These are phyloP conservation scores for Stentor coeruleus DNA, from an alignment of 73 alveolate genomes.

Conservation along the genomic window DNA sequence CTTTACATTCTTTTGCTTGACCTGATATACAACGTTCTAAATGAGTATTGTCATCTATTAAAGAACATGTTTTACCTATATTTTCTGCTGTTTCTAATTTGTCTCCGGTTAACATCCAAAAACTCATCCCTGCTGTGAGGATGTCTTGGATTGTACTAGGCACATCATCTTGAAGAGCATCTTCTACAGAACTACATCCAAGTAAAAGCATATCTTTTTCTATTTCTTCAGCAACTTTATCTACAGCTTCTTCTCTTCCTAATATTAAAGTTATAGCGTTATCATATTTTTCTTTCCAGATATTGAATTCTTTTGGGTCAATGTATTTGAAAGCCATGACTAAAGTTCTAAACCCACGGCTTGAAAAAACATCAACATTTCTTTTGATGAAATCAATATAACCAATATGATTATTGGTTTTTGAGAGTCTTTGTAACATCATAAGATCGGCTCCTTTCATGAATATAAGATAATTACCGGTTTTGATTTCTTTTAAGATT, in stretches of 20 bases:
- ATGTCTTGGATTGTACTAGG: constrained; percentile 92
- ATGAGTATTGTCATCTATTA: constrained; percentile 40
- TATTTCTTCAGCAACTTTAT: constrained; percentile 70
- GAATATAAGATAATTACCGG: constrained; percentile 46
- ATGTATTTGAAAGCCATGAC: constrained; percentile 84
- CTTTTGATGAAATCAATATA: constrained; percentile 41
- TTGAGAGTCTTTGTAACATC: constrained; percentile 41
- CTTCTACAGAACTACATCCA: constrained; percentile 98
- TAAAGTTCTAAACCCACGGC: constrained; percentile 81
- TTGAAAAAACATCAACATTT: constrained; percentile 49
- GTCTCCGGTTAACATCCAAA: constrained; percentile 93
- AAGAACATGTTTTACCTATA: constrained; percentile 89
- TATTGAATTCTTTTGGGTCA: constrained; percentile 75
- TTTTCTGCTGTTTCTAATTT: constrained; percentile 98
- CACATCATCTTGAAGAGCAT: constrained; percentile 89
- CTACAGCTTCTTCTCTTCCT: constrained; percentile 64
- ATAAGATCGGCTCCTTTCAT: constrained; percentile 78
- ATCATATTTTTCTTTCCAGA: constrained; percentile 50
- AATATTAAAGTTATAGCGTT: constrained; percentile 71
- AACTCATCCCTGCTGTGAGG: constrained; percentile 46
- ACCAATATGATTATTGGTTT: constrained; percentile 34
- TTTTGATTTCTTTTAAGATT: constrained; percentile 69
- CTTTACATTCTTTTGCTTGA: background rate
- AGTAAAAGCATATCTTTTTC: constrained; percentile 83
- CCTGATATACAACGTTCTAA: background rate